Percentiles rank a stretch among this genome's conserved stretches.
Conservation (phyloP, 1,139 yeast genomes). For the Yamadazyma pseudoaaseri region DNA sequence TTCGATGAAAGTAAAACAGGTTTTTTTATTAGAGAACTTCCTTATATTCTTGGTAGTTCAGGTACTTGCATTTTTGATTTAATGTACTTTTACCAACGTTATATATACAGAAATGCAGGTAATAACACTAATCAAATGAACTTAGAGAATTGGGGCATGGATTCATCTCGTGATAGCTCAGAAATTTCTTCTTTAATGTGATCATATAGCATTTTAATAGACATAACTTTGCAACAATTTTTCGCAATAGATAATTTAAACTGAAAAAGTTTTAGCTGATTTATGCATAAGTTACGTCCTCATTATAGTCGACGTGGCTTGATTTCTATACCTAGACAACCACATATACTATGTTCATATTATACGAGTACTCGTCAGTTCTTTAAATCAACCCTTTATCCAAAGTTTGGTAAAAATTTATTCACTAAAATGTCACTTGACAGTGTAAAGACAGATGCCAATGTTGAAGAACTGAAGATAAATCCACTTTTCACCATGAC, state of each 20-base stretch:
- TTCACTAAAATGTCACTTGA: conserved; percentile 11
- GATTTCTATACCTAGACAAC: no score
- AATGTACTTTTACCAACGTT: conserved; percentile 68
- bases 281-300: no score
- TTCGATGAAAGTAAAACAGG: conserved; percentile 30
- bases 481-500: conserved; percentile 35
- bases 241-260: no score
- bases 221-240: no score
- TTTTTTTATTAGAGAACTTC: conserved; percentile 69
- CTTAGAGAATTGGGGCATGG: conserved; percentile 18
- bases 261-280: no score
- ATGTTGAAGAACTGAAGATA: conserved; percentile 20
- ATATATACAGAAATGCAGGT: conserved; percentile 31
- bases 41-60: conserved; percentile 81
- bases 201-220: no score
- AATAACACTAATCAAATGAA: conserved; percentile 25
- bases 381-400: conserved; percentile 6
- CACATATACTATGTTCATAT: no score
- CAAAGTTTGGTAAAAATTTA: conserved; percentile 12
- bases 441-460: conserved; percentile 4
- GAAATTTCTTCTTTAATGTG: conserved; percentile 2
- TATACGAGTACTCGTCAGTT: no score
- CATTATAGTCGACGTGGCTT: no score
- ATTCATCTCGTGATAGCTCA: background rate
- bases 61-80: conserved; percentile 83